Evolutionary conservation across 2,329 filamentous ascomycete genomes (phyloP), one percentile per base, ranked within the genome.

Genomic region (Cryphonectria carpinicola): DNA sequence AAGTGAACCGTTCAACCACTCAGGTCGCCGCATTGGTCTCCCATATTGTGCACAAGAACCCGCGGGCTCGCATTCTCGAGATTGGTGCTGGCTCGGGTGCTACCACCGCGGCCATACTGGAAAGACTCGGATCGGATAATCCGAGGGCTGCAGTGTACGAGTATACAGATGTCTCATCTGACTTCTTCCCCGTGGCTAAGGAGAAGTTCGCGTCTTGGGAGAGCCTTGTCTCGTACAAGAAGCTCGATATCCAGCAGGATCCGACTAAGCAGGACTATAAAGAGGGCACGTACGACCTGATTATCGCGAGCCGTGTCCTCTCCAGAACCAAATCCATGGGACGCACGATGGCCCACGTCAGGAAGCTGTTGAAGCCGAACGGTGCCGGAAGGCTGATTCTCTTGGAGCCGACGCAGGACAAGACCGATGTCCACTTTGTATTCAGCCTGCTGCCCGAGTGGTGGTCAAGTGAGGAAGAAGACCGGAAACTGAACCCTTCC

Each of bases 401-500:
- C 17, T 43, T 72, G 32, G 74, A 76, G 70, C 72, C 73, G 46
- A 74, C 73, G 25, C 54, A 58, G 54, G 62, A 70, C 61, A 52
- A 63, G 14, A 60, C 68, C 41, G 70, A 67, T 22, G 66, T 71
- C 41, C 65, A 68, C 22, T 70, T 72, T 39, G 77, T 81, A 70
- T 82, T 83, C 64, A 80, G 80, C 7, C 74, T 76, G 13, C 74
- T 82, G 14, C 73, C 78, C 3, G 80, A 80, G n/a, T 82, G 81
- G 80, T 82, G 81, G 80, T 74, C 80, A 17, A 58, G 54, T 13
- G 54, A 58, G 54, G 54, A 58, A 35, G 28, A 58, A 32, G 28
- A 58, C 28, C 54, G 54, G 25, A 58, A 35, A 17, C 4, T 35
- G 1, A 76, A 75, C 4, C 74, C 76, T 58, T 58, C 54, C 14